These are phyloP conservation scores for Notholithocarpus densiflorus DNA, from an alignment of 306 rosid species.

Conservation along the genomic window DNA sequence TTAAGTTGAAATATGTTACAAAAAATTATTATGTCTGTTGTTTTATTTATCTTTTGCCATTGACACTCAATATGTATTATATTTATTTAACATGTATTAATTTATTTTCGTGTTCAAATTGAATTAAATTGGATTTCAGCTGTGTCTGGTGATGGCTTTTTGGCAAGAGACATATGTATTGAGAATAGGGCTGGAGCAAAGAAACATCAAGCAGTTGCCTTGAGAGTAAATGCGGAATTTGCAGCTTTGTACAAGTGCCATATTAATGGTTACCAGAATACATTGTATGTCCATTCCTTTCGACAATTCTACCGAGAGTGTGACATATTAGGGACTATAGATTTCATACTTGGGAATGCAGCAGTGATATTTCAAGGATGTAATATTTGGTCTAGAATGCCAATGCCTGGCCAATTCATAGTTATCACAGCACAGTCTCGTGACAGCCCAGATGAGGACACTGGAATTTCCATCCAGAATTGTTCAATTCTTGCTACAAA, in stretches of 20 bases:
- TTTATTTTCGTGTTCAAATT: too few species aligned
- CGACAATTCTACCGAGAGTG: slow-evolving; percentile 85
- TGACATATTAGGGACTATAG: slow-evolving; percentile 69
- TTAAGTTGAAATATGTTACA: too few species aligned
- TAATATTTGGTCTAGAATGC: slow-evolving; percentile 52
- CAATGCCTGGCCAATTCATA: slow-evolving; percentile 55
- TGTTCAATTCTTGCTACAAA: slow-evolving; percentile 53
- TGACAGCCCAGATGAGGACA: slow-evolving; percentile 51
- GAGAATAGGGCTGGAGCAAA: slow-evolving; percentile 69
- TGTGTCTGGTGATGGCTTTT: slow-evolving; percentile 74
- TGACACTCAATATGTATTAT: too few species aligned
- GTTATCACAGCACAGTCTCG: slow-evolving; percentile 68
- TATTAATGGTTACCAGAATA: slow-evolving; percentile 63
- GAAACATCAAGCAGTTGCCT: slow-evolving; percentile 73
- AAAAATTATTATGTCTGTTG: too few species aligned
- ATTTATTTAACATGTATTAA: too few species aligned
- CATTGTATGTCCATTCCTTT: slow-evolving; percentile 68
- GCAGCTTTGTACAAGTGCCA: slow-evolving; percentile 57
- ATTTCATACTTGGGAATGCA: slow-evolving; percentile 74
- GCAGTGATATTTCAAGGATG: slow-evolving; percentile 62
- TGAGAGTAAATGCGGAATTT: slow-evolving; percentile 70
- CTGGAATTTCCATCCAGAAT: slow-evolving; percentile 74
- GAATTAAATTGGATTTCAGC: slow-evolving; percentile 29
- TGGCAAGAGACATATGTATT: slow-evolving; percentile 65
- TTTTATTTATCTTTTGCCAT: too few species aligned